phyloP scores from a whole-genome alignment of 177 flowering plant species.

The Tripterygium wilfordii region DNA sequence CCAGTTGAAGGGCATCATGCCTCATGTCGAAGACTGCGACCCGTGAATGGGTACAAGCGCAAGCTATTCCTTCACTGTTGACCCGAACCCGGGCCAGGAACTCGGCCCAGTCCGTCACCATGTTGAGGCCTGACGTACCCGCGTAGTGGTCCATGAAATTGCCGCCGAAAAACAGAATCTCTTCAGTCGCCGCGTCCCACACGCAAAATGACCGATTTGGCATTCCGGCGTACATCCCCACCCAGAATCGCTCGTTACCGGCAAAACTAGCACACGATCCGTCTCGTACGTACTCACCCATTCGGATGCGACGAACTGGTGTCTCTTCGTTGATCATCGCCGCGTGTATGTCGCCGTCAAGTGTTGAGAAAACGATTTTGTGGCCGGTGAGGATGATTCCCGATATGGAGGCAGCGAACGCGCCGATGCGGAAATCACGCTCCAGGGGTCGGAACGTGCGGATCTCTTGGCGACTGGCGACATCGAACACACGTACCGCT shows the following conservation, averaged over 20 bases:
- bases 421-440: slow-evolving; percentile 55
- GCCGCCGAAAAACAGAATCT: slow-evolving; percentile 55
- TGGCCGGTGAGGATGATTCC: slow-evolving; percentile 50
- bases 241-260: slow-evolving; percentile 73
- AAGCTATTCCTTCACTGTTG: slow-evolving; percentile 29
- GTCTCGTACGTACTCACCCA: slow-evolving; percentile 55
- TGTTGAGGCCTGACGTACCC: slow-evolving; percentile 65
- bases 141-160: slow-evolving; percentile 69
- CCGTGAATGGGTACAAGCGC: slow-evolving; percentile 55
- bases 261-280: slow-evolving; percentile 73
- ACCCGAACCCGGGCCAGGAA: slow-evolving; percentile 63
- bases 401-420: slow-evolving; percentile 63
- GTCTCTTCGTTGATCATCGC: slow-evolving; percentile 18
- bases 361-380: slow-evolving; percentile 59
- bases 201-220: slow-evolving; percentile 68
- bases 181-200: slow-evolving; percentile 60
- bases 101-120: slow-evolving; percentile 37
- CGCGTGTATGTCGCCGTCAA: slow-evolving; percentile 75
- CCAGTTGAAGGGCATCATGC: slow-evolving; percentile 21
- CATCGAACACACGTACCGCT: slow-evolving; percentile 65
- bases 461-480: slow-evolving; percentile 35
- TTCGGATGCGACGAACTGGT: slow-evolving; percentile 37
- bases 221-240: slow-evolving; percentile 79
- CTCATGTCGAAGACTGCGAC: slow-evolving; percentile 39
- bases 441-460: slow-evolving; percentile 49